These are phyloP conservation scores for Huntiella abstrusa DNA, from an alignment of 2,329 filamentous ascomycete species.

Conservation along the genomic window DNA sequence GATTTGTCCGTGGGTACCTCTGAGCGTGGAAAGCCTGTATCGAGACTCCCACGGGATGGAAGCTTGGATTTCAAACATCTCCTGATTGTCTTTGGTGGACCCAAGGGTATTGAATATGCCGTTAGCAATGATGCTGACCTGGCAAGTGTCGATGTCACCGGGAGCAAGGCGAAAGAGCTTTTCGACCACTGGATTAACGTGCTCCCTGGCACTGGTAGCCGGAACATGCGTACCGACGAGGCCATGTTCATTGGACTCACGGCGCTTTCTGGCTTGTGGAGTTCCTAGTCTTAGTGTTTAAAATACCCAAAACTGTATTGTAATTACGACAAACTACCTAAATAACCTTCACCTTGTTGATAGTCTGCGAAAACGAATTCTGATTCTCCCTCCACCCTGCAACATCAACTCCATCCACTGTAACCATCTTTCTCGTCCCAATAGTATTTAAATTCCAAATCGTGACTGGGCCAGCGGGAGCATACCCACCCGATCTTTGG, in stretches of 20 bases:
- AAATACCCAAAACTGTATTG: neutral
- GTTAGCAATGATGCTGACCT: constrained; percentile 41
- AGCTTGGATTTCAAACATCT: constrained; percentile 43
- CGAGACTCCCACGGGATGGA: constrained; percentile 23
- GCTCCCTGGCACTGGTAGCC: constrained; percentile 59
- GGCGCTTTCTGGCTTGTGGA: constrained; percentile 41
- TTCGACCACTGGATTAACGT: constrained; percentile 79
- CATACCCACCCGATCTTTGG: constrained; percentile 9
- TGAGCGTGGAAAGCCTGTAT: constrained; percentile 44
- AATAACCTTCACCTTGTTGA: constrained; percentile 17
- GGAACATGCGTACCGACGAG: constrained; percentile 71
- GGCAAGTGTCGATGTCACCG: constrained; percentile 40
- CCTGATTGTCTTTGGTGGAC: constrained; percentile 63
- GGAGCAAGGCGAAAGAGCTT: constrained; percentile 44
- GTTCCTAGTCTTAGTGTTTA: neutral
- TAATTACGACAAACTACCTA: constrained; percentile 5
- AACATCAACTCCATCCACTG: constrained; percentile 18
- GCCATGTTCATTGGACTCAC: constrained; percentile 61
- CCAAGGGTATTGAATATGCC: constrained; percentile 60
- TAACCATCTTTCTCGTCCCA: constrained; percentile 23
- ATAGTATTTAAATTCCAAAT: constrained; percentile 29
- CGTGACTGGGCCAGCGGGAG: constrained; percentile 15
- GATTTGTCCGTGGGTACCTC: constrained; percentile 71
- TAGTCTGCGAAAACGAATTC: constrained; percentile 21
- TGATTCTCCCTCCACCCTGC: constrained; percentile 21